Evolutionary conservation across 1,284 basidiomycete species (phyloP).

Genomic region (Wallemia mellicola): DNA sequence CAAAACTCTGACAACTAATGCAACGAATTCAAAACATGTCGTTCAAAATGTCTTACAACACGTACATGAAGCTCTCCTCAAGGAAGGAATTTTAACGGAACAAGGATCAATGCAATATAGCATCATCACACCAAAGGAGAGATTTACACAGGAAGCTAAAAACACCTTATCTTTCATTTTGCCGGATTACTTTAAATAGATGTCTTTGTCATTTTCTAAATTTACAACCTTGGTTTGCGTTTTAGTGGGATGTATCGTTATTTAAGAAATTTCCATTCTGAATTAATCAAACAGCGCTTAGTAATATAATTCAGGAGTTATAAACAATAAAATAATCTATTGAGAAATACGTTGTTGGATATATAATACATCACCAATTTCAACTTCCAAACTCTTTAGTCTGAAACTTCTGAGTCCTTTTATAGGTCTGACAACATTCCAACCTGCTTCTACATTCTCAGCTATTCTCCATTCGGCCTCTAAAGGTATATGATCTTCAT

Average conservation of each 20-base stretch:
- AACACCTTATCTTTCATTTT: slow-evolving; percentile 49
- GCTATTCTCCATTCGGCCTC: not conserved
- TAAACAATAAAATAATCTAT: too few species aligned
- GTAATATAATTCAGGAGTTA: too few species aligned
- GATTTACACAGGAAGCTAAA: slow-evolving; percentile 33
- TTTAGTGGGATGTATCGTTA: too few species aligned
- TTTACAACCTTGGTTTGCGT: too few species aligned
- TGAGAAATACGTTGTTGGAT: too few species aligned
- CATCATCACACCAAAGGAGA: slow-evolving; percentile 41
- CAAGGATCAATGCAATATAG: slow-evolving; percentile 50
- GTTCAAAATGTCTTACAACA: slow-evolving; percentile 46
- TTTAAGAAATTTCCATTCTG: too few species aligned
- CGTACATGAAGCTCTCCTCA: slow-evolving; percentile 29
- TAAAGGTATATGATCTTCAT: not conserved
- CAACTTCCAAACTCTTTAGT: not conserved
- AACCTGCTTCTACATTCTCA: not conserved
- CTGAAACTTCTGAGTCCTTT: not conserved
- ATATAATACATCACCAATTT: not conserved
- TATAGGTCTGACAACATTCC: not conserved
- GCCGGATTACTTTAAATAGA: slow-evolving; percentile 20
- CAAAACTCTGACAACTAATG: slow-evolving; percentile 59
- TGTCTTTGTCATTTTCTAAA: slow-evolving; percentile 16
- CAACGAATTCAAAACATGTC: slow-evolving; percentile 37
- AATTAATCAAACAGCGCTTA: too few species aligned
- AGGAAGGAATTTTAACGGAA: slow-evolving; percentile 26